Base-by-base conservation (phyloP, 2,329 filamentous ascomycete genomes). In the Aspergillus costaricaensis region DNA sequence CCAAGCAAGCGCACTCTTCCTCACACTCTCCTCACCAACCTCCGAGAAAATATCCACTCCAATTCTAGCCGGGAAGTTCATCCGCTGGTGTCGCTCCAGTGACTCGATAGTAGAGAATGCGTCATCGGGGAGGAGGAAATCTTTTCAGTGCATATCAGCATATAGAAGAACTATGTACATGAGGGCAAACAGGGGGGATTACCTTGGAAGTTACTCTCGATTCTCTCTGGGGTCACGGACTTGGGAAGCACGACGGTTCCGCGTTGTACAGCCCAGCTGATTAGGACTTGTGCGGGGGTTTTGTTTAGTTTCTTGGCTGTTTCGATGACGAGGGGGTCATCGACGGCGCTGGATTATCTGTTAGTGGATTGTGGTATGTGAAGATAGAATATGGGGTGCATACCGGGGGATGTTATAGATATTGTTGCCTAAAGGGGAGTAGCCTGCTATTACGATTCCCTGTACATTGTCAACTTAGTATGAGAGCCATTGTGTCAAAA, bases 351-450 rank as follows among this genome's bases (percentile, higher is more conserved):
- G 15, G 5, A n/a, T 10, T 17, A 17, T 21, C 2, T 7, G 10
- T 39, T n/a, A 54, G 48, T 36, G 6, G 5, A 5, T 5, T 43
- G 9, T 23, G 19, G 2, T 6, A 14, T 9, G 14, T 21, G 1
- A 21, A 21, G 41, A 44, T 17, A 3, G 12, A 5, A 1, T 3
- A 38, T 10, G 2, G 5, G 39, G 36, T 19, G 25, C 62, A 15
- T 43, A 64, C 63, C 63, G 62, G n/a, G 63, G 63, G 0, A 62
- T 60, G 15, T 60, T 62, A 32, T 65, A 65, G n/a, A 65, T 64
- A 43, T 64, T 62, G 17, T 82, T 81, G 52, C 80, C 80, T 27
- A 81, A 78, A 2, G 80, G 79, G n/a, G 75, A 79, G 68, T 82
- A 82, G 47, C 80, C 77, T 4, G 77, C 79, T 36, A 82, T 65